Evolutionary conservation across 306 rosid species (phyloP).

Genomic region (Trifolium fragiferum): DNA sequence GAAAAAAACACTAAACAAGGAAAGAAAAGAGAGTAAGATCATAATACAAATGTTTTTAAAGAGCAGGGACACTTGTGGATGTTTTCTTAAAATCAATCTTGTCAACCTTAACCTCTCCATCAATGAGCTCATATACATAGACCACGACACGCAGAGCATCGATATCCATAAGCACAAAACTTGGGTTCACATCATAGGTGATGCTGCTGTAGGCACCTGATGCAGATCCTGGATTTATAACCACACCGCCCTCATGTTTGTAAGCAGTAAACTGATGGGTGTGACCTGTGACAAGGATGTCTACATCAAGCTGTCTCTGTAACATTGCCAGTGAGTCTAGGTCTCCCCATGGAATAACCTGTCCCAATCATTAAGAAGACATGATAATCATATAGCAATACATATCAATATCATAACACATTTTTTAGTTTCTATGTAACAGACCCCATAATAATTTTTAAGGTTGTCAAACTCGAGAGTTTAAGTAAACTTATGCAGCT

Average conservation of each 20-base stretch:
- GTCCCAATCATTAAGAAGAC: conserved; percentile 42
- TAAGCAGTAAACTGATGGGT: conserved; percentile 97
- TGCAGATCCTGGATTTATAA: conserved; percentile 98
- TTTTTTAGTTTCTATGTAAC: background rate
- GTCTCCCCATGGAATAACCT: conserved; percentile 99
- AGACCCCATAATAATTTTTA: background rate
- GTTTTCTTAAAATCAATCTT: conserved; percentile 99
- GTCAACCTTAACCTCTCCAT: conserved; percentile 99
- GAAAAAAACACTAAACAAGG: background rate
- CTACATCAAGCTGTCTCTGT: conserved; percentile 98
- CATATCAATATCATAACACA: conserved; percentile 5
- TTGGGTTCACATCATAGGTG: conserved; percentile 95
- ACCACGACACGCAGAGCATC: conserved; percentile 98
- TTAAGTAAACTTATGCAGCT: background rate
- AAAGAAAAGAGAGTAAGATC: conserved; percentile 29
- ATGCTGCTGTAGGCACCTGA: conserved; percentile 95
- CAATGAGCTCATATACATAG: conserved; percentile 92
- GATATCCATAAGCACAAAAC: conserved; percentile 98
- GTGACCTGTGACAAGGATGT: conserved; percentile 97
- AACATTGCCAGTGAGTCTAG: conserved; percentile 98
- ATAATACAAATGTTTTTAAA: conserved; percentile 50
- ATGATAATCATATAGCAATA: background rate
- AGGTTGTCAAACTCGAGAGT: background rate
- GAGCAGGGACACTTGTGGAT: conserved; percentile 66
- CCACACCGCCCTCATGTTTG: conserved; percentile 97